Base-by-base conservation (phyloP, 352 stramenopile genomes). In the Aphanomyces cochlioides region DNA sequence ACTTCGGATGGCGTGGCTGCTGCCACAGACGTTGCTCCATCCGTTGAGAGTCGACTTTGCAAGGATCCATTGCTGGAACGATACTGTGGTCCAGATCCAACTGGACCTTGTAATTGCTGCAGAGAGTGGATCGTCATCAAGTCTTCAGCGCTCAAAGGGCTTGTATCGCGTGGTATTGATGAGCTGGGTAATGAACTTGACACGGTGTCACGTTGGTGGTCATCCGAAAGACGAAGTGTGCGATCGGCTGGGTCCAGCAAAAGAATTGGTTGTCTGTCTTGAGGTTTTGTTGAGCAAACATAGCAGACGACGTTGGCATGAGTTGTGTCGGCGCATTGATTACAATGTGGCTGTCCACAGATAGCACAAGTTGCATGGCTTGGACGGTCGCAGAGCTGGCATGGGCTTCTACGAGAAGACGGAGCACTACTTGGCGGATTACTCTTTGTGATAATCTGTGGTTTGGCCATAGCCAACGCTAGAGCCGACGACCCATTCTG, bases 231-330 rank as follows among this genome's bases (percentile, higher is more conserved):
- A 12, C 43, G 43, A 12, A 12, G 17, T 50, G 43, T 12, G 43
- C 43, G 43, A 50, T 50, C 43, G 43, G 43, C 10, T 50, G 54
- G 54, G 10, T 28, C 10, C 6, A 61, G 28, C 54, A 61, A 37
- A 0, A 61, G 15, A 10, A 61, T 37, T 7, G 54, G 54, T 0
- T 19, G 5, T 10, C 8, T 28, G 28, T 28, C 28, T 10, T 28
- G 54, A 10, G 17, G 54, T 12, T 40, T 61, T 6, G 54, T n/a
- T 7, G 54, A 12, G 54, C 54, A 61, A 7, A 37, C 15, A 12
- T 37, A n/a, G n/a, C 54, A 61, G 28, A 61, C 54, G 34, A 61
- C 54, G 54, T 40, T 61, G 54, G 54, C 54, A 37, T 43, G 54
- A 37, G 12, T 37, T 37, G 21, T 39, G 28, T 61, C 54, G 54